Conservation (phyloP, 1,284 basidiomycete species). For the Apiotrichum akiyoshidainum region DNA sequence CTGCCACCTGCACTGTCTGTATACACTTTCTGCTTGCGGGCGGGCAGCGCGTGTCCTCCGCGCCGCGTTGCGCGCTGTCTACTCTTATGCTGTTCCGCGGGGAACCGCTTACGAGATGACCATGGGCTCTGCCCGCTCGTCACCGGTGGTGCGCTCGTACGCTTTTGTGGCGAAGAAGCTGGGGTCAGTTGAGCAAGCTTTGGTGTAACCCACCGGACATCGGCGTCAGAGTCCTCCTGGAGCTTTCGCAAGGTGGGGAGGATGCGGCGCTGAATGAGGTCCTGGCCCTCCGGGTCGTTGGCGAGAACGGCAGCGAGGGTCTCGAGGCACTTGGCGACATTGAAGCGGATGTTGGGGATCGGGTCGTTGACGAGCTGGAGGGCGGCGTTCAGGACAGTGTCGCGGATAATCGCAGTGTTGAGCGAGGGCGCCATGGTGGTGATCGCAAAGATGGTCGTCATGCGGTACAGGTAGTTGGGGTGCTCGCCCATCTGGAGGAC, state of each 20-base stretch:
- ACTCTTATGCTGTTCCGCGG: background rate
- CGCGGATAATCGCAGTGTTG: slow-evolving; percentile 75
- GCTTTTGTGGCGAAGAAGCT: slow-evolving; percentile 51
- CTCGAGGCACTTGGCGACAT: slow-evolving; percentile 92
- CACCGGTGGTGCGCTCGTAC: slow-evolving; percentile 47
- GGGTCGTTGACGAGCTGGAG: slow-evolving; percentile 81
- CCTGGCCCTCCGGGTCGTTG: slow-evolving; percentile 66
- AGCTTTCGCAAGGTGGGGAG: slow-evolving; percentile 80
- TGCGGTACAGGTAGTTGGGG: slow-evolving; percentile 95
- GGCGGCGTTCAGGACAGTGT: slow-evolving; percentile 82
- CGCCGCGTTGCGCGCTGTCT: background rate
- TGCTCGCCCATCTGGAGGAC: slow-evolving; percentile 97
- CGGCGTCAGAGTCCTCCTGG: slow-evolving; percentile 87
- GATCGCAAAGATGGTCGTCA: slow-evolving; percentile 99
- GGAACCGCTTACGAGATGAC: slow-evolving; percentile 17
- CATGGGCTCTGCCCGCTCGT: slow-evolving; percentile 41
- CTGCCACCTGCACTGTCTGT: background rate
- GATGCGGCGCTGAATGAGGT: slow-evolving; percentile 70
- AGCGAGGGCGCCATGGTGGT: slow-evolving; percentile 97
- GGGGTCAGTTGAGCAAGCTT: background rate
- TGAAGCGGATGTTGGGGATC: slow-evolving; percentile 99
- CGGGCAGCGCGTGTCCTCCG: no score
- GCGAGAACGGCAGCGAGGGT: slow-evolving; percentile 72
- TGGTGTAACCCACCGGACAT: slow-evolving; percentile 69
- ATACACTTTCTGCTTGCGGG: no score